Evolutionary conservation across 352 stramenopile genomes (phyloP).

Genomic region (Phytophthora sp.): DNA sequence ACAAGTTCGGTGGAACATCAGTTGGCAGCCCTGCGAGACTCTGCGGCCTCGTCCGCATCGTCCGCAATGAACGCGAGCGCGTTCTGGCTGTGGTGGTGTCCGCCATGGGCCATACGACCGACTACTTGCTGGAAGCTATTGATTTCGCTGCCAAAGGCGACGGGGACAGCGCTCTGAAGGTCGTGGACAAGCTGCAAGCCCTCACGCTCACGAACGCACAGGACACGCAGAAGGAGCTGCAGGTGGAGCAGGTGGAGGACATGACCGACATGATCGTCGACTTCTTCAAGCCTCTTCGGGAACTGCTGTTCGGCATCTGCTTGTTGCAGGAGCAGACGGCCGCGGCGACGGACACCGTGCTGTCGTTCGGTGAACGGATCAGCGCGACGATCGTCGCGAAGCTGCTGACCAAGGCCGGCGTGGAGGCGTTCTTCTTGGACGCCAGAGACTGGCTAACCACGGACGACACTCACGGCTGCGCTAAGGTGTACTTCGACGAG

Average conservation of each 20-base stretch:
- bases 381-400: slow-evolving; percentile 74
- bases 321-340: slow-evolving; percentile 78
- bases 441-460: slow-evolving; percentile 78
- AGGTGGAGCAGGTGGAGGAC: slow-evolving; percentile 47
- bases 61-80: slow-evolving; percentile 60
- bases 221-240: slow-evolving; percentile 58
- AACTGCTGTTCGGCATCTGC: slow-evolving; percentile 80
- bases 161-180: slow-evolving; percentile 39
- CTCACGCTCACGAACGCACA: slow-evolving; percentile 74
- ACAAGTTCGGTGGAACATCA: slow-evolving; percentile 86
- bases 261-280: slow-evolving; percentile 53
- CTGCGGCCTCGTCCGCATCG: slow-evolving; percentile 67
- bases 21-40: slow-evolving; percentile 71
- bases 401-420: slow-evolving; percentile 60
- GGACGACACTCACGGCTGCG: slow-evolving; percentile 70
- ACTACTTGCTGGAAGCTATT: slow-evolving; percentile 71
- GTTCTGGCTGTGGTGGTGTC: slow-evolving; percentile 79
- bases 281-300: slow-evolving; percentile 77
- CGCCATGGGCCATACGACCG: slow-evolving; percentile 83
- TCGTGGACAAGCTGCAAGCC: slow-evolving; percentile 66
- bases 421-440: slow-evolving; percentile 73
- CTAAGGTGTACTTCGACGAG: slow-evolving; percentile 81
- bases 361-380: slow-evolving; percentile 83
- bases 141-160: slow-evolving; percentile 64
- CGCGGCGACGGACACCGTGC: slow-evolving; percentile 70